Evolutionary conservation across 495 filamentous ascomycete species (phyloP).

Genomic region (Friedmanniomyces simplex): DNA sequence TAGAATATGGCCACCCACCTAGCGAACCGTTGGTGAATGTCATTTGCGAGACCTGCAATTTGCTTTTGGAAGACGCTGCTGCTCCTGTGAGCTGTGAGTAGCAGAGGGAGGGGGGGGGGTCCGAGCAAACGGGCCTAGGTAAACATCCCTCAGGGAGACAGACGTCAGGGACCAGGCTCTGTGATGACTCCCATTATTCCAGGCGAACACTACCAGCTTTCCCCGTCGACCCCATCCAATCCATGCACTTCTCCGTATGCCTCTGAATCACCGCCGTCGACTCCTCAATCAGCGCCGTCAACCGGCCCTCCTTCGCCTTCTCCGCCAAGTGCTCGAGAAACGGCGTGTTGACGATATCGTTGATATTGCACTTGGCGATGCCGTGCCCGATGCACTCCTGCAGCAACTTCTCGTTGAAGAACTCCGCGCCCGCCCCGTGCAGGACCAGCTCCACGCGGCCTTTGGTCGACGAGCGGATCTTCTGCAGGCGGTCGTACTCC

Average conservation of each 20-base stretch:
- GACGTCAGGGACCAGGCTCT: too few relatives aligned
- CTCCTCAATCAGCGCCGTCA: constrained; percentile 63
- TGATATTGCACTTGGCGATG: constrained; percentile 72
- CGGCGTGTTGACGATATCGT: constrained; percentile 67
- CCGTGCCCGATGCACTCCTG: constrained; percentile 57
- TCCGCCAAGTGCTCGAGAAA: constrained; percentile 56
- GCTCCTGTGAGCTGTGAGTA: too few relatives aligned
- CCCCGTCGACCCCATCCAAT: constrained; percentile 55
- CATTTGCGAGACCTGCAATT: too few relatives aligned
- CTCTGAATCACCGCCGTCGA: constrained; percentile 64
- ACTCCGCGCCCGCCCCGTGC: constrained; percentile 71
- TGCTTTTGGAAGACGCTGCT: too few relatives aligned
- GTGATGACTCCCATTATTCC: too few relatives aligned
- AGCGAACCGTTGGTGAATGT: too few relatives aligned
- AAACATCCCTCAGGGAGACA: too few relatives aligned
- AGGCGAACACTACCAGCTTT: constrained; percentile 36
- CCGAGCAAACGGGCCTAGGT: too few relatives aligned
- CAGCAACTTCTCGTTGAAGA: constrained; percentile 48
- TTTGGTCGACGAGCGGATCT: constrained; percentile 52
- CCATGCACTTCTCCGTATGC: constrained; percentile 65
- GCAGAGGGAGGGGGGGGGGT: too few relatives aligned
- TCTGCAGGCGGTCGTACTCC: constrained; percentile 48
- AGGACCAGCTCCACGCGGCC: constrained; percentile 56
- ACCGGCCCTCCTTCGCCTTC: constrained; percentile 51
- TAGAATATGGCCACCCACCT: too few relatives aligned